phyloP scores from a whole-genome alignment of 2,329 filamentous ascomycete species.

The Aspergillus versicolor region DNA sequence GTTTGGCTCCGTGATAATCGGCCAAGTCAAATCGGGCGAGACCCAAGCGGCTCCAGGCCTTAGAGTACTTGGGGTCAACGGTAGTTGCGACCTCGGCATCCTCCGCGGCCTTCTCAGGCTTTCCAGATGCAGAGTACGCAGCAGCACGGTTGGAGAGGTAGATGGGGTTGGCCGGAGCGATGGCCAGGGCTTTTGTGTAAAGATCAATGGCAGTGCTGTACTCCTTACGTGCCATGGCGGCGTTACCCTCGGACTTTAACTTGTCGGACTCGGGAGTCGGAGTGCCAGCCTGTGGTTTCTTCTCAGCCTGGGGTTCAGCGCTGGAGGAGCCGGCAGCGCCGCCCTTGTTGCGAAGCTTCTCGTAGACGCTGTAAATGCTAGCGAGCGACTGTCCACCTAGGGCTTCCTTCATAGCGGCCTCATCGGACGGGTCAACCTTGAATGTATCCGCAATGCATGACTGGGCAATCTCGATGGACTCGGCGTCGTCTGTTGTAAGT shows the following conservation, averaged over 20 bases:
- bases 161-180: conserved; percentile 85
- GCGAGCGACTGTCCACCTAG: conserved; percentile 84
- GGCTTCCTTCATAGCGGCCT: conserved; percentile 69
- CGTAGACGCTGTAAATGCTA: conserved; percentile 92
- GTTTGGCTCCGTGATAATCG: conserved; percentile 87
- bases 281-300: conserved; percentile 34
- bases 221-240: conserved; percentile 92
- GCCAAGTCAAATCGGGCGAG: conserved; percentile 89
- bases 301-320: conserved; percentile 41
- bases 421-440: conserved; percentile 83
- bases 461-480: conserved; percentile 89
- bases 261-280: conserved; percentile 72
- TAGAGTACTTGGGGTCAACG: conserved; percentile 89
- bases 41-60: conserved; percentile 92
- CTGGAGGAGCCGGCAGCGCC: conserved; percentile 48
- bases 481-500: conserved; percentile 80
- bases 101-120: conserved; percentile 78
- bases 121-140: conserved; percentile 78
- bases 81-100: conserved; percentile 90
- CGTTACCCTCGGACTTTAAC: conserved; percentile 88
- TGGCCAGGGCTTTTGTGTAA: conserved; percentile 81
- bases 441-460: conserved; percentile 95
- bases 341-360: conserved; percentile 76
- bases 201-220: conserved; percentile 77
- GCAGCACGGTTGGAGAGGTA: conserved; percentile 97